Evolutionary conservation across 805 yeast species (phyloP), one percentile per base, ranked within the genome.

Genomic region (Candida rishiriensis): DNA sequence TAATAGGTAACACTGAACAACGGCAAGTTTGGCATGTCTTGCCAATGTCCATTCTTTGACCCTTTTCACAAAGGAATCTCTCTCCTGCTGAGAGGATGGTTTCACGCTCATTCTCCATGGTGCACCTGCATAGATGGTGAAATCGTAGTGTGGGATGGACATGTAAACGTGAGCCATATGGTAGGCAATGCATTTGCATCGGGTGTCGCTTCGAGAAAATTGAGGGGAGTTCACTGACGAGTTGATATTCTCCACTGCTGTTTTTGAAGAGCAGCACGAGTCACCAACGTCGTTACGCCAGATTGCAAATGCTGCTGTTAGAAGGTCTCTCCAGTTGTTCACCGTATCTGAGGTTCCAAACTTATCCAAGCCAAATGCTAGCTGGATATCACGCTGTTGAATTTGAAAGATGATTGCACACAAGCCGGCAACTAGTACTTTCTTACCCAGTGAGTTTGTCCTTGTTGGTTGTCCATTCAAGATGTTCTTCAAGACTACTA

Each of bases 71-170:
- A 77, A 79, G 3, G 70, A 65, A 17, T 71, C 71, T 50, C 78
- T 73, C 33, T 63, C 67, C 45, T 78, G 82, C 1, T 66, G 57
- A 10, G 67, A 65, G 6, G 78, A 76, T 10, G 85, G 80, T 33
- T 68, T 69, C 31, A 82, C 88, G 54, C 78, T 85, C 82, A 85
- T 81, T 54, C 89, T 75, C 65, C 84, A 78, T 1, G 93, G 93
- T 8, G 88, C 85, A 1, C 96, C 96, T 2, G 90, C 83, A 60
- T 71, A 83, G 5, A 85, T 81, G 42, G 85, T 85, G 45, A 85
- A 78, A 61, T 88, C 95, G 61, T 85, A 82, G 50, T 85, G 88
- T 44, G 85, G 81, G 28, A 84, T 74, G 41, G 86, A 78, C 58
- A 87, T 75, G 37, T 81, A 76, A 13, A 85, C 78, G 56, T 85